Base-by-base conservation (phyloP, 179 eudicot genomes). In the Patellifolia procumbens region DNA sequence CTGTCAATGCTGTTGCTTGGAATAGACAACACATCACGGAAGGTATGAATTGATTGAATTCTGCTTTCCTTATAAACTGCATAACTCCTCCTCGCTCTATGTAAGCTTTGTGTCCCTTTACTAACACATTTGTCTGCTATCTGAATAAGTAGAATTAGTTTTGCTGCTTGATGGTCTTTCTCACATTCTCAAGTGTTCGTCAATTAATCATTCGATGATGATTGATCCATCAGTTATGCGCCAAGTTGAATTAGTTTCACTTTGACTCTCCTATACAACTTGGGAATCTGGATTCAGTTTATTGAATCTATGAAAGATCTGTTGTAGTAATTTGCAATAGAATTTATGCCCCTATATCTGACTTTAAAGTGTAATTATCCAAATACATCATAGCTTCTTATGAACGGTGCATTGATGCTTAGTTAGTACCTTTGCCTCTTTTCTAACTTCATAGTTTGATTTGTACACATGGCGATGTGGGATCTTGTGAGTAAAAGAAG, bases 1-100 rank as follows among this genome's bases (percentile, higher is more conserved):
- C 85, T 55, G 97, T 95, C 58, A 95, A 95, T 80, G 81, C 93
- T 79, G 97, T 95, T 87, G 97, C 97, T 46, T 95, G 99, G 99
- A 95, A 95, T 74, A 86, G 87, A 72, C 99, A 95, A 63, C 93
- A 86, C 74, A 95, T 95, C 59, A 93, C 97, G 37, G 97, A 91
- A 91, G 99, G 99, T 88, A 77, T 39, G 63, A 45, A 63, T 69
- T 53, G 99, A 87, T 76, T 39, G 63, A 45, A 63, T 69, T 53
- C 20, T 75, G 7, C 31, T 74, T 53, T 11, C 19, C 39, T 42
- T 32, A 9, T 12, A 48, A 48, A 11, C 11, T 48, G 52, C 19
- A 48, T 48, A 11, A 48, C 52, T 48, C 52, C 11, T 74, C n/a
- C 35, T n/a, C n/a, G n/a, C n/a, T n/a, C n/a, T n/a, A n/a, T n/a